These are phyloP conservation scores for Cyberlindnera euphorbiiphila DNA, from an alignment of 805 yeast genomes.

Conservation along the genomic window DNA sequence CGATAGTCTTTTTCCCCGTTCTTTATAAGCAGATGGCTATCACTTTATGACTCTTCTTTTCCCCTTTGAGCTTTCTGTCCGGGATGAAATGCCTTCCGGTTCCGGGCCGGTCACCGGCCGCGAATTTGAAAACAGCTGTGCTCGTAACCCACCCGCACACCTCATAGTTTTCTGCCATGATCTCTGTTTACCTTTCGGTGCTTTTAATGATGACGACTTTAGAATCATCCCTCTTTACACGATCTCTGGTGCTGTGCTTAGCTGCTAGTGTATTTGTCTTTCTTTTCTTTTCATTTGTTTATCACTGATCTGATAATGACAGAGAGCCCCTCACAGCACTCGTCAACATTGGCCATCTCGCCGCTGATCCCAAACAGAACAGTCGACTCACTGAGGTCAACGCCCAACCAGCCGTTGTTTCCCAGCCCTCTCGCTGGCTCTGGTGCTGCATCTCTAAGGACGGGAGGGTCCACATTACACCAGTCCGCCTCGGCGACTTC, in stretches of 20 bases:
- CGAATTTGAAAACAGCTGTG: not conserved
- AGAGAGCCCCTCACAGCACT: slow-evolving; percentile 54
- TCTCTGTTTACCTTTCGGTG: slow-evolving; percentile 1
- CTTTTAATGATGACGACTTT: no score
- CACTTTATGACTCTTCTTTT: slow-evolving; percentile 4
- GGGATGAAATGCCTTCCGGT: not conserved
- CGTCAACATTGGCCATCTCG: slow-evolving; percentile 69
- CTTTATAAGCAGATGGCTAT: not conserved
- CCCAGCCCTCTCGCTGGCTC: slow-evolving; percentile 34
- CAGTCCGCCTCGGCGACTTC: no score
- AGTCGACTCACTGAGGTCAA: slow-evolving; percentile 40
- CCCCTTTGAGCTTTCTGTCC: not conserved
- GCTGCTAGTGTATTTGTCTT: no score
- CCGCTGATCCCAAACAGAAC: slow-evolving; percentile 46
- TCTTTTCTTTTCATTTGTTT: no score
- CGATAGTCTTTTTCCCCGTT: no score
- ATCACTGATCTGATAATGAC: no score
- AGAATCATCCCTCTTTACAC: no score
- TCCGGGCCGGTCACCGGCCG: slow-evolving; percentile 2
- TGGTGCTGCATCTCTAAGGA: no score
- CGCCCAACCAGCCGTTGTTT: slow-evolving; percentile 41
- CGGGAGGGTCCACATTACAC: slow-evolving; percentile 4
- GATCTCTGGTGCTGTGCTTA: not conserved
- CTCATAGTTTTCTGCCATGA: no score
- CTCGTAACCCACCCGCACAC: not conserved